A percentile compares a stretch with the other conserved stretches of the same genome.
Evolutionary conservation across 2,329 filamentous ascomycete species (phyloP).

Genomic region (Ascochyta pisi): DNA sequence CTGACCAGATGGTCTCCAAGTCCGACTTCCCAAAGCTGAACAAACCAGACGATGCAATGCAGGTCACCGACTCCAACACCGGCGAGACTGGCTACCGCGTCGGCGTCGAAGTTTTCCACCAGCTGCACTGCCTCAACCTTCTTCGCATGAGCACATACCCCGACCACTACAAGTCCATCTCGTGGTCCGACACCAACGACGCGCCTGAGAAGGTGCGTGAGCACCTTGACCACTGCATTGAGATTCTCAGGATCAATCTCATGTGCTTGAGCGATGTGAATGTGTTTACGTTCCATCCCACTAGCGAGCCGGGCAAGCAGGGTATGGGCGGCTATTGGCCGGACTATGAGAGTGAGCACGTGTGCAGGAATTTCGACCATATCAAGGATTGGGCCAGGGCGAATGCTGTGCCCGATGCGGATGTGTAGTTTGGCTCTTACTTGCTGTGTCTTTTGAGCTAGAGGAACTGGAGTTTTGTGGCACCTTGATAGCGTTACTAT

Average conservation of each 20-base stretch:
- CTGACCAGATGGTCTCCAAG: conserved; percentile 66
- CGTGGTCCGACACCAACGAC: conserved; percentile 37
- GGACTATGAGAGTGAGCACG: conserved; percentile 42
- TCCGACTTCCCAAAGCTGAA: conserved; percentile 62
- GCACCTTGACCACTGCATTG: conserved; percentile 46
- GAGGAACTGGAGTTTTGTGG: no score
- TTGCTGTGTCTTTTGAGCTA: no score
- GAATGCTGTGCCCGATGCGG: conserved; percentile 40
- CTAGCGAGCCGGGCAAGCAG: conserved; percentile 24
- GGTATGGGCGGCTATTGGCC: conserved; percentile 33
- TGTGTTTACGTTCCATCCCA: conserved; percentile 43
- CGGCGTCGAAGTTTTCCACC: conserved; percentile 65
- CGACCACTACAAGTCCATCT: conserved; percentile 40
- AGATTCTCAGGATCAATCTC: conserved; percentile 46
- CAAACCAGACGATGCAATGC: conserved; percentile 60
- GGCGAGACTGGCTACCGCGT: conserved; percentile 67
- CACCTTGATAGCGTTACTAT: no score
- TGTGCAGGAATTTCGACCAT: conserved; percentile 45
- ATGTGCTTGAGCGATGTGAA: conserved; percentile 47
- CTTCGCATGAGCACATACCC: conserved; percentile 45
- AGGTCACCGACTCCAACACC: conserved; percentile 62
- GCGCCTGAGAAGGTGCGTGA: conserved; percentile 37
- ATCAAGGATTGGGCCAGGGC: conserved; percentile 43
- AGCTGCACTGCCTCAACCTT: conserved; percentile 48
- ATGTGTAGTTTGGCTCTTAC: conserved; percentile 18